Evolutionary conservation across 345 rosid genomes (phyloP).

Genomic region (Dipteronia sinensis): DNA sequence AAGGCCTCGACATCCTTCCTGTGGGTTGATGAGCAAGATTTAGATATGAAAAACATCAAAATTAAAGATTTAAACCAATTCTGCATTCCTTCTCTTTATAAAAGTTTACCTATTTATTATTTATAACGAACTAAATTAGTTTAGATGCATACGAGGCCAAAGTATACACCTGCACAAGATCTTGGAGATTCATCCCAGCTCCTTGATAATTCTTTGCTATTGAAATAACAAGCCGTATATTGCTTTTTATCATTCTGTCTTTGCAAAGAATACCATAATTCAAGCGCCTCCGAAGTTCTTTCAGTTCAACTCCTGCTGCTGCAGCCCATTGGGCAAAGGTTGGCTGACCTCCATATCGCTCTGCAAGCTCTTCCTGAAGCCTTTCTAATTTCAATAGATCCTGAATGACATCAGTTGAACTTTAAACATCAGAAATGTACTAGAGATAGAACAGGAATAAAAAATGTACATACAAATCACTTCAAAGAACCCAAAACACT

Average conservation of each 20-base stretch:
- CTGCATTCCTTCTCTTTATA: not conserved
- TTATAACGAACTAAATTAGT: not conserved
- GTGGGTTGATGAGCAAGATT: constrained; percentile 22
- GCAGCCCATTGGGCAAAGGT: constrained; percentile 89
- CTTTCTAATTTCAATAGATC: constrained; percentile 83
- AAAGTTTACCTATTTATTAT: not conserved
- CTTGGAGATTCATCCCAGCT: constrained; percentile 89
- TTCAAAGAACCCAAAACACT: not conserved
- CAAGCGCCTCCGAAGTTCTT: constrained; percentile 69
- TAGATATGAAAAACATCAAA: constrained; percentile 8
- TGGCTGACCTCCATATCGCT: constrained; percentile 72
- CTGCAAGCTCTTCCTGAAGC: constrained; percentile 69
- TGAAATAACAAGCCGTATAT: constrained; percentile 93
- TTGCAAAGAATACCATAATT: constrained; percentile 71
- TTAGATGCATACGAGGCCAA: not conserved
- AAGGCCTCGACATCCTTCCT: constrained; percentile 99
- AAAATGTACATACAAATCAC: not conserved
- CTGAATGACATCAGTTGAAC: constrained; percentile 37
- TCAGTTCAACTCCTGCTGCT: constrained; percentile 82
- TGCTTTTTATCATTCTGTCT: constrained; percentile 93
- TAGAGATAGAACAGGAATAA: not conserved
- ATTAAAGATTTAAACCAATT: not conserved
- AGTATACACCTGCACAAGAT: constrained; percentile 84
- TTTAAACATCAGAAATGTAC: constrained; percentile 20
- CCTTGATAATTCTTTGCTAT: constrained; percentile 93